Evolutionary conservation across 257 asterid genomes (phyloP).

Genomic region (Mitragyna speciosa): DNA sequence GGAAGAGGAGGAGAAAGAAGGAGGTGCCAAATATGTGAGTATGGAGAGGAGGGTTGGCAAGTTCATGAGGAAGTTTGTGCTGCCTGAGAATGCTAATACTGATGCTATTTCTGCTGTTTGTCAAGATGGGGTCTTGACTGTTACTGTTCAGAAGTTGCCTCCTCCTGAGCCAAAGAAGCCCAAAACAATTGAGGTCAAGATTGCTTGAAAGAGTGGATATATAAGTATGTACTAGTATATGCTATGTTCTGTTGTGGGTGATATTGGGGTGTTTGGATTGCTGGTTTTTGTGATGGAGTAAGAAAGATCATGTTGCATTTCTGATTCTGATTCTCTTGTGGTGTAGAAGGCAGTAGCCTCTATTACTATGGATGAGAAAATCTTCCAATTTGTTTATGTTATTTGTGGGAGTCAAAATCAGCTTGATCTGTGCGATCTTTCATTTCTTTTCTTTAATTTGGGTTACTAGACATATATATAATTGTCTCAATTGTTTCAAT

Average conservation of each 20-base stretch:
- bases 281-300: background rate
- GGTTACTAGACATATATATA: too few relatives aligned
- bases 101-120: constrained; percentile 64
- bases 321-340: background rate
- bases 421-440: background rate
- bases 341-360: background rate
- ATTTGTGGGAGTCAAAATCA: too few relatives aligned
- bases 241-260: background rate
- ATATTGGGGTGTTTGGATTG: too few relatives aligned
- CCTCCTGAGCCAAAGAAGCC: constrained; percentile 92
- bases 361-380: background rate
- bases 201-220: constrained; percentile 33
- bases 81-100: constrained; percentile 75
- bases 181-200: constrained; percentile 63
- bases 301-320: background rate
- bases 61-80: constrained; percentile 67
- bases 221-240: too few relatives aligned
- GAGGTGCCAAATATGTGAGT: constrained; percentile 49
- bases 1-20: constrained; percentile 51
- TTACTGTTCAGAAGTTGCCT: constrained; percentile 64
- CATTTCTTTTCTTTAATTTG: background rate
- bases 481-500: too few relatives aligned
- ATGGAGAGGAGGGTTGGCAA: constrained; percentile 81
- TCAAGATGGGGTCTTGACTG: constrained; percentile 74
- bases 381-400: too few relatives aligned